phyloP scores from a whole-genome alignment of 176 grass and related monocot species.

The Avena atlantica region DNA sequence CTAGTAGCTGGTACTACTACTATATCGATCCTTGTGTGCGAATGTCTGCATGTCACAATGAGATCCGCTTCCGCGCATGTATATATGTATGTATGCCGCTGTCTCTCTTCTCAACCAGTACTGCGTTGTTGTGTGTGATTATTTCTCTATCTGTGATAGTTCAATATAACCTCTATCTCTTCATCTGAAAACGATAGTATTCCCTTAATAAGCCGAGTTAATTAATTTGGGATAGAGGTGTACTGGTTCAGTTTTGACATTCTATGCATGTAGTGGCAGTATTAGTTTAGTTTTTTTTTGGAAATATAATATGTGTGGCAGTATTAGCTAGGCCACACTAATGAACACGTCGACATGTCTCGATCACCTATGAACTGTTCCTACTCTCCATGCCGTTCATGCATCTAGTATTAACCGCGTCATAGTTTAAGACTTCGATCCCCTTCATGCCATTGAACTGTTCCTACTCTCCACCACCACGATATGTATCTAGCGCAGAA shows the following conservation, averaged over 20 bases:
- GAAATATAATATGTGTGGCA: no score
- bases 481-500: conserved; percentile 6
- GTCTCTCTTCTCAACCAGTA: not conserved
- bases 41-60: not conserved
- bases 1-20: not conserved
- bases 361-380: not conserved
- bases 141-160: no score
- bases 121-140: not conserved
- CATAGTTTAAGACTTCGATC: not conserved
- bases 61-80: conserved; percentile 9
- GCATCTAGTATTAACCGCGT: not conserved
- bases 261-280: not conserved
- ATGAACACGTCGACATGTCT: not conserved
- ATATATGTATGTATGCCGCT: not conserved
- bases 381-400: no score
- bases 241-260: conserved; percentile 23
- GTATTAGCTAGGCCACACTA: not conserved
- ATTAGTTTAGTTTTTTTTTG: not conserved
- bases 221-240: no score
- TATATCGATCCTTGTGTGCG: conserved; percentile 21
- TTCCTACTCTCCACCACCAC: conserved; percentile 9
- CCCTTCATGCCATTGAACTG: not conserved
- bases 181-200: no score
- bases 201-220: no score
- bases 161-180: no score